Base-by-base conservation (phyloP, 306 rosid genomes). In the Inga leiocalycina region DNA sequence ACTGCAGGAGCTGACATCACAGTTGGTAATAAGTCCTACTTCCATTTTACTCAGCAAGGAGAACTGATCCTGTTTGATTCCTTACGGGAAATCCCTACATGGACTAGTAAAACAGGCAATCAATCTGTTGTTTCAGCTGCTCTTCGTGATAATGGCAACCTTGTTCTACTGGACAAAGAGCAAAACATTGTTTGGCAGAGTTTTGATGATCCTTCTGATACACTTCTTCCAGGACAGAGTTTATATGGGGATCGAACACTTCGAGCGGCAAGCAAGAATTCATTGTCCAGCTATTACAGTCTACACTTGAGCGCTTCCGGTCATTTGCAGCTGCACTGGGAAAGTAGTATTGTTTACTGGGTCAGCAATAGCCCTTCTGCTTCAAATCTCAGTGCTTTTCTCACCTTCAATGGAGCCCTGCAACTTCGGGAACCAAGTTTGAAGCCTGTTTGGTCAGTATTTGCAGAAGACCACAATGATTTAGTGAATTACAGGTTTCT, bases 151-250 rank as follows among this genome's bases (percentile, higher is more conserved):
- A 83, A 81, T 84, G 98, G 98, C 65, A 94, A 94, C 84, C 94
- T 94, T 88, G 89, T 90, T 80, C 86, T 94, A 20, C 44, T 91
- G 49, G 94, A 84, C 81, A 57, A 37, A 70, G 71, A 81, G 75
- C 79, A 86, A 74, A 82, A 82, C 71, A 61, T 87, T 48, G 80
- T 88, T 44, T 94, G 97, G 98, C 93, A 94, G 79, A 94, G 97
- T 88, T 94, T 94, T 71, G 84, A 81, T 80, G 74, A 70, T 77
- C 98, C 98, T 24, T 86, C 91, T 46, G 95, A 94, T 86, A 89
- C 92, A 19, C 97, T 94, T 69, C 91, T 94, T 80, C 97, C 98
- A 5, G 93, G 94, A 77, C 98, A 94, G 88, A 86, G 80, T 74
- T 89, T 94, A 66, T 76, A 91, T 74, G 84, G 70, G 57, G 27